Conservation (phyloP, 176 grass and related monocot species). For the Puya raimondii region DNA sequence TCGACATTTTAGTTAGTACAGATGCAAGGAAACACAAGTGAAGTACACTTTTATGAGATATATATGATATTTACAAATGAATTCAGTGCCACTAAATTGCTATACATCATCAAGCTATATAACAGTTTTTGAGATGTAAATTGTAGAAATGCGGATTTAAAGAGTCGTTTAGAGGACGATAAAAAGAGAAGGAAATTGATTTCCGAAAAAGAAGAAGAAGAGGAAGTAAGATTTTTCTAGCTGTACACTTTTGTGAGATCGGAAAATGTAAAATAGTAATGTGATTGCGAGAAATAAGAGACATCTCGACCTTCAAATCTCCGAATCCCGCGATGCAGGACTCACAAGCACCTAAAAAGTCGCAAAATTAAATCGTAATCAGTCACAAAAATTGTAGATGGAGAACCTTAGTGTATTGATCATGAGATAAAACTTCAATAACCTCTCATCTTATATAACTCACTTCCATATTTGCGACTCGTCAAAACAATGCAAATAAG, state of each 20-base stretch:
- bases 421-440: too few species aligned
- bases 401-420: too few species aligned
- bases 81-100: neutral
- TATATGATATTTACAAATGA: neutral
- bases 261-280: neutral
- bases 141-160: too few species aligned
- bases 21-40: too few species aligned
- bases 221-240: neutral
- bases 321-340: constrained; percentile 28
- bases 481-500: neutral
- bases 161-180: neutral
- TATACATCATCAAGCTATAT: neutral
- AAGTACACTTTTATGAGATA: too few species aligned
- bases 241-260: neutral
- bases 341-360: constrained; percentile 42
- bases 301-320: constrained; percentile 28
- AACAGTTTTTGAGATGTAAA: neutral
- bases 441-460: too few species aligned
- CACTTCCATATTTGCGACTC: neutral
- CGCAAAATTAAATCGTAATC: too few species aligned
- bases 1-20: too few species aligned
- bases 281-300: neutral
- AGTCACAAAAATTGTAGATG: too few species aligned
- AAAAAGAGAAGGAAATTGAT: neutral
- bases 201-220: neutral